Conservation (phyloP, 2,329 filamentous ascomycete species). For the Teratosphaeria zuluensis region DNA sequence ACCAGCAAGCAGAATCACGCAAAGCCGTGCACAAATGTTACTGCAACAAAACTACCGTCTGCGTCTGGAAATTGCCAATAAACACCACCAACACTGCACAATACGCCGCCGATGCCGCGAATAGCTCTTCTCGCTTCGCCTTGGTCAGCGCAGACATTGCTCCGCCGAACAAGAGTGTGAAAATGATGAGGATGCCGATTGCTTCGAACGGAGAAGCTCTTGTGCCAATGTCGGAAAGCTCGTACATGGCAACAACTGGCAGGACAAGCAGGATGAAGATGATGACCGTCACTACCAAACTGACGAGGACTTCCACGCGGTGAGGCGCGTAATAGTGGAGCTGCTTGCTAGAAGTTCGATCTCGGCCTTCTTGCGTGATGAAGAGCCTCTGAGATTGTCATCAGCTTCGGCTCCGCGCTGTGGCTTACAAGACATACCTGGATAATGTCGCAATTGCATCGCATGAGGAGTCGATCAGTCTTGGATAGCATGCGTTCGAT, state of each 20-base stretch:
- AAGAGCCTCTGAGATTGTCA: constrained; percentile 24
- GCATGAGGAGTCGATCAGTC: constrained; percentile 16
- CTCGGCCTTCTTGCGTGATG: constrained; percentile 29
- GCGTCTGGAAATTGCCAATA: constrained; percentile 12
- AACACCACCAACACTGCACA: constrained; percentile 19
- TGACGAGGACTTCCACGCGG: constrained; percentile 32
- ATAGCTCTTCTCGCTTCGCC: constrained; percentile 16
- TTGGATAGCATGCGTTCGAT: constrained; percentile 20
- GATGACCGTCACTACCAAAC: constrained; percentile 33
- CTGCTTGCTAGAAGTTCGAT: constrained; percentile 26
- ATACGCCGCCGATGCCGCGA: constrained; percentile 17
- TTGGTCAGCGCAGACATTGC: constrained; percentile 15
- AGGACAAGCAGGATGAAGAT: constrained; percentile 34
- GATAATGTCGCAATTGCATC: constrained; percentile 17
- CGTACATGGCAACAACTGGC: constrained; percentile 33
- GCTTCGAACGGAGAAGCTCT: constrained; percentile 28
- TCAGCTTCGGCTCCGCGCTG: not conserved
- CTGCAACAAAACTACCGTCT: constrained; percentile 6
- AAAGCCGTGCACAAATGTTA: not conserved
- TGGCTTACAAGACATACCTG: constrained; percentile 16
- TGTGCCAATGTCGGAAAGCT: constrained; percentile 22
- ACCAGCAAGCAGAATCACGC: too few relatives aligned
- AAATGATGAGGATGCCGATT: constrained; percentile 33
- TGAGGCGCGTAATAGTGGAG: constrained; percentile 29
- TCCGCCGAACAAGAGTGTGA: constrained; percentile 25